Base-by-base conservation (phyloP, 2,329 filamentous ascomycete species). In the Aspergillus sp. region DNA sequence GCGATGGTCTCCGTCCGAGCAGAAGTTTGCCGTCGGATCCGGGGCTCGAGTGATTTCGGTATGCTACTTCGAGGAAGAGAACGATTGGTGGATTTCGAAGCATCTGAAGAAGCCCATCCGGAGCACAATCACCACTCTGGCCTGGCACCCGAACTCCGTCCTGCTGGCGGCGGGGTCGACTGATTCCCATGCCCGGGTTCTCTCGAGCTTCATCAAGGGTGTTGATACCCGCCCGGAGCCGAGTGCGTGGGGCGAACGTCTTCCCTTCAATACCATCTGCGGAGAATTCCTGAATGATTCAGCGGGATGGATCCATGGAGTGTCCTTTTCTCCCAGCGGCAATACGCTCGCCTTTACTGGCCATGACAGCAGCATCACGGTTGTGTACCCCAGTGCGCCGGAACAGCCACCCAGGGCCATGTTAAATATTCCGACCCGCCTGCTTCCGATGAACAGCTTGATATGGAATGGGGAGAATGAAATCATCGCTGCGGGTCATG, bases 21-120 rank as follows among this genome's bases (percentile, higher is more conserved):
- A 80, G 58, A 98, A 98, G 65, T 98, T 98, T 60, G 91, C 91
- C 33, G 91, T 96, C 15, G 91, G 91, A 39, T 95, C 88, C 16
- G 91, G 91, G 41, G 91, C 94, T 49, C 80, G 91, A 43, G 82
- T 94, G 44, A 94, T 98, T 52, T 86, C 91, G 25, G 75, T 96
- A 48, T 98, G 91, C 72, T 96, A 96, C 69, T 98, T 98, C 51
- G 91, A 98, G 57, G 85, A 94, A 60, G 91, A 98, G 64, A 95
- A 98, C 64, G 88, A 98, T 69, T 98, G 91, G 91, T 98, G 91
- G 91, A 89, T 98, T 26, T 95, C 88, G 24, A 98, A 98, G 72
- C 91, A 98, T 65, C 67, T 98, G 55, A 96, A 96, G 77, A 98
- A 96, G 74, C 91, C 91, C 13, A 93, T 98, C 52, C 83, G 89